These are phyloP conservation scores for Drechmeria coniospora DNA, from an alignment of 2,329 filamentous ascomycete genomes.

Conservation along the genomic window DNA sequence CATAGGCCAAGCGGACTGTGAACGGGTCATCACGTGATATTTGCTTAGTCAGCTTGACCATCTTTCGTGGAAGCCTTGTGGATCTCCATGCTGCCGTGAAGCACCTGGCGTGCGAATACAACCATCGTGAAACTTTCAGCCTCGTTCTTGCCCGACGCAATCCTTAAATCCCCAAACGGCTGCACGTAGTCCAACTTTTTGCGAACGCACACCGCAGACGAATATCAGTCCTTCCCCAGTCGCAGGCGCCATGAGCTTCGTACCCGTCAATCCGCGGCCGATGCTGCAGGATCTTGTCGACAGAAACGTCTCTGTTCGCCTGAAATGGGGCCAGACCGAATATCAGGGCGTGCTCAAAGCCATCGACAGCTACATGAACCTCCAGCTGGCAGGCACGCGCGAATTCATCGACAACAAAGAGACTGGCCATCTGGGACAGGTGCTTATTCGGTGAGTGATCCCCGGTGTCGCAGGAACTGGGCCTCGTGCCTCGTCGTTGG, in stretches of 20 bases:
- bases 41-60: too few species aligned
- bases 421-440: slow-evolving; percentile 73
- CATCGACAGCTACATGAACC: slow-evolving; percentile 98
- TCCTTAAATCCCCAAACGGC: too few species aligned
- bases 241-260: slow-evolving; percentile 43
- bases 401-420: slow-evolving; percentile 84
- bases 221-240: not conserved
- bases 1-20: too few species aligned
- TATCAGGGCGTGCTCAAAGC: slow-evolving; percentile 89
- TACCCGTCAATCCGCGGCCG: slow-evolving; percentile 90
- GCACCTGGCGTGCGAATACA: not conserved
- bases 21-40: too few species aligned
- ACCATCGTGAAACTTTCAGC: not conserved
- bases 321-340: slow-evolving; percentile 97
- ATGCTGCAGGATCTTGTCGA: slow-evolving; percentile 91
- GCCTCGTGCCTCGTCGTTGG: too few species aligned
- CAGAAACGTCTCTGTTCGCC: slow-evolving; percentile 75
- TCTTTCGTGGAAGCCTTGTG: too few species aligned
- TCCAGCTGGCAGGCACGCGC: slow-evolving; percentile 79
- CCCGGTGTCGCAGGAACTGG: not conserved
- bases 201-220: not conserved
- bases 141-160: too few species aligned
- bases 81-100: too few species aligned
- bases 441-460: slow-evolving; percentile 62
- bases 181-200: too few species aligned